Conservation (phyloP, 2,329 filamentous ascomycete genomes). For the Grosmannia huntii region DNA sequence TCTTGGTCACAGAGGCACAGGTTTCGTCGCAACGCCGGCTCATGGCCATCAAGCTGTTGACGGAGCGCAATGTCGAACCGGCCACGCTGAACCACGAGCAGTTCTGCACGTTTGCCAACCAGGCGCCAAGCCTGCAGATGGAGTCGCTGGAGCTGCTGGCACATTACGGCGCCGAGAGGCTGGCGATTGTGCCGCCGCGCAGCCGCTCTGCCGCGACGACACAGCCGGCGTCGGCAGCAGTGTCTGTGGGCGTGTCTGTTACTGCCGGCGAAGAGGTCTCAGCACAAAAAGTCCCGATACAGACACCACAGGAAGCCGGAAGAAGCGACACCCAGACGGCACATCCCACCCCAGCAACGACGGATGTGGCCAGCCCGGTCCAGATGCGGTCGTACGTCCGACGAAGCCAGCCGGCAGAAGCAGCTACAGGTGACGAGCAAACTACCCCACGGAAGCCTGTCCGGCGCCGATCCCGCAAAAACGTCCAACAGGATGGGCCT, state of each 20-base stretch:
- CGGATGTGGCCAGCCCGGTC: slow-evolving; percentile 6
- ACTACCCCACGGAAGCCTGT: background rate
- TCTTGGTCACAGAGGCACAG: slow-evolving; percentile 8
- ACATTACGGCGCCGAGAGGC: slow-evolving; percentile 42
- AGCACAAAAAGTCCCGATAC: background rate
- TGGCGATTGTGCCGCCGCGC: slow-evolving; percentile 43
- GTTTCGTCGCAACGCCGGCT: background rate
- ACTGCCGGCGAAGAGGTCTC: background rate
- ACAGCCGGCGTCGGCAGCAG: background rate
- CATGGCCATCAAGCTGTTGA: slow-evolving; percentile 30
- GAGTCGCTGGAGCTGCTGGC: slow-evolving; percentile 43
- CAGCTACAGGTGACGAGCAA: background rate
- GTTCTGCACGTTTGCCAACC: slow-evolving; percentile 47
- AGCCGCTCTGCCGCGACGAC: slow-evolving; percentile 12
- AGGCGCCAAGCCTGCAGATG: slow-evolving; percentile 40
- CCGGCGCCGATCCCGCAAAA: background rate
- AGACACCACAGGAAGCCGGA: background rate
- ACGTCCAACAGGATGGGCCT: background rate
- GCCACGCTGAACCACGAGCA: slow-evolving; percentile 39
- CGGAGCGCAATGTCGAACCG: slow-evolving; percentile 35
- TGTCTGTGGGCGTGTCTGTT: background rate
- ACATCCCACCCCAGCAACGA: background rate
- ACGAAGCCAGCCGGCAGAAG: background rate
- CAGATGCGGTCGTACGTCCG: background rate
- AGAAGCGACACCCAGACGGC: background rate